These are phyloP conservation scores for Anisodus tanguticus DNA, from an alignment of 257 asterid genomes.

Conservation along the genomic window DNA sequence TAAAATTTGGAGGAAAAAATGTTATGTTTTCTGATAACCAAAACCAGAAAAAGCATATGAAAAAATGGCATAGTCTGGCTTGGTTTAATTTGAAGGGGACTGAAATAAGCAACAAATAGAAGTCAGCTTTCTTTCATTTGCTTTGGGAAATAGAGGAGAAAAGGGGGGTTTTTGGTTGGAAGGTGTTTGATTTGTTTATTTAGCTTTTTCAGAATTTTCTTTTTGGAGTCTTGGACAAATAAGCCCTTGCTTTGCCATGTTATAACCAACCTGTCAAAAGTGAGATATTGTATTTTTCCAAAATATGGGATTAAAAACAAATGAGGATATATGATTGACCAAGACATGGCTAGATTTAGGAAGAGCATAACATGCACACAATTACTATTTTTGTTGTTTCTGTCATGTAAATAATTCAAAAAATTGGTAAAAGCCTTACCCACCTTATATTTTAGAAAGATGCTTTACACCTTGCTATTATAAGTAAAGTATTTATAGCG, in stretches of 20 bases:
- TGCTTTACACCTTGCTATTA: slow-evolving; percentile 13
- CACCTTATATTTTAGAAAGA: slow-evolving; percentile 5
- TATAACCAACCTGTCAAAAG: slow-evolving; percentile 8
- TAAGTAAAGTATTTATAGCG: slow-evolving; percentile 7
- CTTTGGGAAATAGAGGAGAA: neutral
- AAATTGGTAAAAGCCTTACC: neutral
- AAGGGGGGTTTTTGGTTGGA: neutral
- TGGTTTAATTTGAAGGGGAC: neutral
- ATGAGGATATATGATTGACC: neutral
- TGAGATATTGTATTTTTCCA: neutral
- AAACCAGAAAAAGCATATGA: neutral
- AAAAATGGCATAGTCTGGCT: neutral
- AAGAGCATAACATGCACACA: slow-evolving; percentile 25
- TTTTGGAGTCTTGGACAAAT: slow-evolving; percentile 5
- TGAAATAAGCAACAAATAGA: neutral
- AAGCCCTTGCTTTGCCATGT: slow-evolving; percentile 2
- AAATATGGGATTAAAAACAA: neutral
- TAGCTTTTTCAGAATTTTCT: neutral
- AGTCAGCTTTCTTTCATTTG: slow-evolving; percentile 21
- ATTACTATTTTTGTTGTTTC: slow-evolving; percentile 22
- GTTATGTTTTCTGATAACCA: neutral
- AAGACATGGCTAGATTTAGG: neutral
- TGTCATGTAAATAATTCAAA: neutral
- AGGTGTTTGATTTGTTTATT: slow-evolving; percentile 18
- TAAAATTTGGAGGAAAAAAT: neutral